These are phyloP conservation scores for Populus alba DNA, from an alignment of 345 rosid genomes.

Conservation along the genomic window DNA sequence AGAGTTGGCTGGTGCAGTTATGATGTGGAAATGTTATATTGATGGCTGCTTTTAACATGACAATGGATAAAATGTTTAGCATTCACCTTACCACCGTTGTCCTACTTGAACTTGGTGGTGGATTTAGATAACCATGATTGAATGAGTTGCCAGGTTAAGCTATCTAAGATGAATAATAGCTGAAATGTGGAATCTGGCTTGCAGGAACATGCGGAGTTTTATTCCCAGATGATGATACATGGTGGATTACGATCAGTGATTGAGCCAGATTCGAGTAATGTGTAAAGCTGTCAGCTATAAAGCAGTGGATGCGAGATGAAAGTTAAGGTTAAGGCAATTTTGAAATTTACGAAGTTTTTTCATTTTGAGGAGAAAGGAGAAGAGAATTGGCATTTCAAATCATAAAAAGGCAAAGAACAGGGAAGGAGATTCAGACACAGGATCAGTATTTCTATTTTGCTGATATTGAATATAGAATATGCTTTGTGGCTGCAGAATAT, in stretches of 20 bases:
- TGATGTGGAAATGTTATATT: background rate
- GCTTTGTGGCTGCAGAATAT: background rate
- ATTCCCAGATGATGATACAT: slow-evolving; percentile 34
- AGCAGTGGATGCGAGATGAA: background rate
- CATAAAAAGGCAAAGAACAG: background rate
- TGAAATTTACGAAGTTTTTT: background rate
- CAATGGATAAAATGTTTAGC: background rate
- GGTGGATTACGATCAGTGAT: slow-evolving; percentile 32
- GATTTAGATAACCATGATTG: background rate
- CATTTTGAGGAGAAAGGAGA: background rate
- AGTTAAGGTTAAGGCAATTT: background rate
- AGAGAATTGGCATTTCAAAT: background rate
- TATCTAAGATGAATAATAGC: background rate
- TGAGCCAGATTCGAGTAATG: slow-evolving; percentile 23
- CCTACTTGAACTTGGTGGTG: background rate
- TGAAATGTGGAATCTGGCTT: background rate
- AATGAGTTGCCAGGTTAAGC: background rate
- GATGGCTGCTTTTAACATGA: background rate
- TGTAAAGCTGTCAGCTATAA: background rate
- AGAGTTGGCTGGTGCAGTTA: background rate
- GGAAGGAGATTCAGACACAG: background rate
- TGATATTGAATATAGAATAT: no score
- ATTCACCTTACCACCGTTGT: background rate
- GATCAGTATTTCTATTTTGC: no score
- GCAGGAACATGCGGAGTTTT: slow-evolving; percentile 37